Evolutionary conservation across 2,329 filamentous ascomycete species (phyloP).

Genomic region (Sclerotiophoma versabilis): DNA sequence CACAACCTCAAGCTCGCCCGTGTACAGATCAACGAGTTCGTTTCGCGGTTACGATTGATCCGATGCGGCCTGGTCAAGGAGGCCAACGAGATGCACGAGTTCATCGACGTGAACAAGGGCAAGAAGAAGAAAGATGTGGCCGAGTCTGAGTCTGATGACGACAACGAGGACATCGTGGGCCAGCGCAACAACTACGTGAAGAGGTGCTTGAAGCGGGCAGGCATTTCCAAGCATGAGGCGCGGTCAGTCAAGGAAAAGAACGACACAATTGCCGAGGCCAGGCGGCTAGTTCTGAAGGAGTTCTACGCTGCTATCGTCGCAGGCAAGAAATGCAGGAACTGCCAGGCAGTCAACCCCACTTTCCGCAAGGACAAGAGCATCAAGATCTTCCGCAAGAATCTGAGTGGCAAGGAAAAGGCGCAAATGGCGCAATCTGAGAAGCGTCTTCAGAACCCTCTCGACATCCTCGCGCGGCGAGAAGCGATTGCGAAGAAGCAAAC

Average conservation of each 20-base stretch:
- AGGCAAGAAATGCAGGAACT: conserved; percentile 73
- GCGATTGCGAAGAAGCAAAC: conserved; percentile 54
- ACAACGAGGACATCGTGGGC: conserved; percentile 64
- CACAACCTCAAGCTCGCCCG: conserved; percentile 82
- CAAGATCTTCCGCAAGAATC: conserved; percentile 89
- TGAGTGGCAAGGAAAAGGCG: conserved; percentile 76
- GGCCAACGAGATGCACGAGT: conserved; percentile 59
- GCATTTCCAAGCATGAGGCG: conserved; percentile 52
- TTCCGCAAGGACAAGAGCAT: conserved; percentile 91
- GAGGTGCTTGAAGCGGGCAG: conserved; percentile 70
- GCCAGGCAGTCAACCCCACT: conserved; percentile 63
- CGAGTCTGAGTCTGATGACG: conserved; percentile 68
- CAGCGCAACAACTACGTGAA: conserved; percentile 74
- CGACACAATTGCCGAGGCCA: conserved; percentile 79
- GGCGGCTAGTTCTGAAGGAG: conserved; percentile 78
- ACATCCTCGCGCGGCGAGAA: conserved; percentile 61
- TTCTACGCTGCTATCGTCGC: conserved; percentile 78
- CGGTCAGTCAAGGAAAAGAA: conserved; percentile 71
- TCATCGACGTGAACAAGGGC: conserved; percentile 52
- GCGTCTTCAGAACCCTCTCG: conserved; percentile 73
- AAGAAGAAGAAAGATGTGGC: conserved; percentile 51
- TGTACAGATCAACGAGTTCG: conserved; percentile 76
- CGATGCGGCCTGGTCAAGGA: conserved; percentile 82
- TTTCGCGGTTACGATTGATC: conserved; percentile 84
- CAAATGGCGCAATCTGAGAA: conserved; percentile 76